Conservation (phyloP, 176 grass and related monocot genomes). For the Stipa capillata region DNA sequence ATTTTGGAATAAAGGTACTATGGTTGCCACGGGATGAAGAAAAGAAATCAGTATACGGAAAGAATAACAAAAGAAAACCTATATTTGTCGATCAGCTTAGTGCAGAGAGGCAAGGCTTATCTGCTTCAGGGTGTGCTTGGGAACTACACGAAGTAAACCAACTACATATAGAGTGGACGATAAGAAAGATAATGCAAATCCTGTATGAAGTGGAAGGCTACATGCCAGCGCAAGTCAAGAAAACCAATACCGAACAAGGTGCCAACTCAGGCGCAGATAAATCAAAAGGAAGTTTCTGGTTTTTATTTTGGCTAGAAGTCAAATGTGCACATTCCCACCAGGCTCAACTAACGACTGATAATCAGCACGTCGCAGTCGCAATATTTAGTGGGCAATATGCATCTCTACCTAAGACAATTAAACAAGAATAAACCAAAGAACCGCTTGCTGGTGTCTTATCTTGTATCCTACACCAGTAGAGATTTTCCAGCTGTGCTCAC, state of each 20-base stretch:
- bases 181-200: background rate
- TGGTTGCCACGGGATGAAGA: background rate
- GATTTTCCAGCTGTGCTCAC: background rate
- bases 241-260: too few species aligned
- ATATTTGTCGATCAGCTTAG: background rate
- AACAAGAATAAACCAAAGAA: background rate
- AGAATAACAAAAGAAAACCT: background rate
- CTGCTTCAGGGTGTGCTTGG: background rate
- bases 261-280: background rate
- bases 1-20: background rate
- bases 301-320: background rate
- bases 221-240: too few species aligned
- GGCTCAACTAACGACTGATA: background rate
- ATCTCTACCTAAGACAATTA: background rate
- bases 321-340: background rate
- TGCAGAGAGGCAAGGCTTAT: background rate
- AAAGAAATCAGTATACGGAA: background rate
- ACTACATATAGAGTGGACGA: conserved; percentile 3
- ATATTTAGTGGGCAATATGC: background rate
- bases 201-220: background rate
- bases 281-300: background rate
- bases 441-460: background rate
- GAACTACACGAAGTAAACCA: background rate
- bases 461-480: background rate
- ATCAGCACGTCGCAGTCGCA: background rate